Evolutionary conservation across 2,329 filamentous ascomycete species (phyloP).

Genomic region (Phialemoniopsis sp.): DNA sequence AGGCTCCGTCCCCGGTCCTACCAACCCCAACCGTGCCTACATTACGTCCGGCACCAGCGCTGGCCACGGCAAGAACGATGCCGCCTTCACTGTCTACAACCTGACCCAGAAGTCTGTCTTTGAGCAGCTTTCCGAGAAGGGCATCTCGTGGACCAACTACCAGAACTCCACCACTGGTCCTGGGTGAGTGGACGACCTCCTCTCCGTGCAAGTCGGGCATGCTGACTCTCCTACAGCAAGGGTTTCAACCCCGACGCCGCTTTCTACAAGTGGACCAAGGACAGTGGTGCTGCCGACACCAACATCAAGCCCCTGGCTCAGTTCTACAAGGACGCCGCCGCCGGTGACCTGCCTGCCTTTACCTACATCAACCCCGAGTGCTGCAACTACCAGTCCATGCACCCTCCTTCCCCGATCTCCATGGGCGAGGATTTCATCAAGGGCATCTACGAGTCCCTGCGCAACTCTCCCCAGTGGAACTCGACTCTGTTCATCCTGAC

Average conservation of each 20-base stretch:
- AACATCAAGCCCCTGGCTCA: conserved; percentile 27
- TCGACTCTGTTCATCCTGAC: conserved; percentile 39
- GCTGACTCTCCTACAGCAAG: background rate
- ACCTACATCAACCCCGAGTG: conserved; percentile 45
- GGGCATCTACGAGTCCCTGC: conserved; percentile 35
- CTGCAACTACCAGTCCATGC: conserved; percentile 40
- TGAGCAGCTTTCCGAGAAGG: background rate
- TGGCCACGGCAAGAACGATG: background rate
- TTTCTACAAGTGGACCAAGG: conserved; percentile 33
- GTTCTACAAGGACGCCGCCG: conserved; percentile 36
- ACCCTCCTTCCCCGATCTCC: conserved; percentile 33
- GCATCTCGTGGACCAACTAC: background rate
- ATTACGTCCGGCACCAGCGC: background rate
- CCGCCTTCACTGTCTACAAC: background rate
- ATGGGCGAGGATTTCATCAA: conserved; percentile 37
- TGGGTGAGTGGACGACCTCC: background rate
- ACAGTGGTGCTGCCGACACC: conserved; percentile 20
- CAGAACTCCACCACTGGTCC: conserved; percentile 1
- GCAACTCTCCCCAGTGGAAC: conserved; percentile 36
- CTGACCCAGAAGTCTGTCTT: background rate
- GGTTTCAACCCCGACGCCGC: conserved; percentile 13
- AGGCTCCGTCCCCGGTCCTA: background rate
- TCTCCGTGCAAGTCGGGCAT: too few relatives aligned
- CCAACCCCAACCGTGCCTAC: background rate
- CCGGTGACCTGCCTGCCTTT: conserved; percentile 29